Evolutionary conservation across 108 stramenopile genomes (phyloP).

Genomic region (Nannochloropsis granulata): DNA sequence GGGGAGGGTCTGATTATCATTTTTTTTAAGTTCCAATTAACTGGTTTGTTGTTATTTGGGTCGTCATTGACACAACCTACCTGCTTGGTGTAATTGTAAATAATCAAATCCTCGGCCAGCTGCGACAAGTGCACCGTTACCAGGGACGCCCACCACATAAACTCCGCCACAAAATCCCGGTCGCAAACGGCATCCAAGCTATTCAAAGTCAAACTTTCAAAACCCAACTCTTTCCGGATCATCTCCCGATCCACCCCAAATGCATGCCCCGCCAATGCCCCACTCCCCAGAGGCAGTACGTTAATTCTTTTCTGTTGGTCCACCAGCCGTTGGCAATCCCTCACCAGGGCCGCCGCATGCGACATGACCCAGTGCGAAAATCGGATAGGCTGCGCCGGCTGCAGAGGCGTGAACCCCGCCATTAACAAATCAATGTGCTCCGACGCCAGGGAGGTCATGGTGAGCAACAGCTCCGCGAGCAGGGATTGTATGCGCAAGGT

Average conservation of each 20-base stretch:
- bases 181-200: slow-evolving; percentile 82
- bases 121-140: slow-evolving; percentile 80
- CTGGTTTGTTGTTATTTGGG: too few relatives aligned
- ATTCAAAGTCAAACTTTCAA: slow-evolving; percentile 73
- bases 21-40: too few relatives aligned
- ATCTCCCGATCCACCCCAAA: slow-evolving; percentile 90
- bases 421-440: slow-evolving; percentile 79
- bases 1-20: too few relatives aligned
- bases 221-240: slow-evolving; percentile 75
- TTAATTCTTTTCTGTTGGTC: slow-evolving; percentile 75
- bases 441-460: slow-evolving; percentile 52
- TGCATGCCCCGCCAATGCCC: slow-evolving; percentile 94
- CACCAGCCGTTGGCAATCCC: slow-evolving; percentile 82
- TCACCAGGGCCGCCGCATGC: slow-evolving; percentile 68
- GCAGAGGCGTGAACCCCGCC: slow-evolving; percentile 98
- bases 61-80: neutral
- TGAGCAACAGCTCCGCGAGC: slow-evolving; percentile 48
- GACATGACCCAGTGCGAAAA: slow-evolving; percentile 92
- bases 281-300: slow-evolving; percentile 82
- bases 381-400: slow-evolving; percentile 90
- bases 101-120: slow-evolving; percentile 95
- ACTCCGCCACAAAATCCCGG: slow-evolving; percentile 96
- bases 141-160: slow-evolving; percentile 88
- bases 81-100: slow-evolving; percentile 65
- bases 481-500: neutral